Conservation (phyloP, 495 filamentous ascomycete species). For the Lasiosphaeriaceae sp. region DNA sequence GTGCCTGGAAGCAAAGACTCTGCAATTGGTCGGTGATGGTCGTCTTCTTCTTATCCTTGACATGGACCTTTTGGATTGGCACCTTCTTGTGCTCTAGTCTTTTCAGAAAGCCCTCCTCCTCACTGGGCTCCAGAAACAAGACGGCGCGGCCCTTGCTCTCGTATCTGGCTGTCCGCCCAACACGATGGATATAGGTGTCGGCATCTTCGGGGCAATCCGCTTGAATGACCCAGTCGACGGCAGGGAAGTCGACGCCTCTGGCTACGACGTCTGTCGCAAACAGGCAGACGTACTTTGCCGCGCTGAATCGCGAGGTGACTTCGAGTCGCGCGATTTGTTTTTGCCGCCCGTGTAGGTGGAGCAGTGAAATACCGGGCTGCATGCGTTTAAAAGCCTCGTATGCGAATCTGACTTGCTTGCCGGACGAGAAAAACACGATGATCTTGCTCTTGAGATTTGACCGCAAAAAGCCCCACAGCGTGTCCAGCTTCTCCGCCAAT, state of each 20-base stretch:
- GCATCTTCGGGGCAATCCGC: conserved; percentile 92
- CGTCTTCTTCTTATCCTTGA: conserved; percentile 84
- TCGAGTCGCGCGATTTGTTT: conserved; percentile 85
- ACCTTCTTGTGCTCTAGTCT: conserved; percentile 85
- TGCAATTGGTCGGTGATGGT: conserved; percentile 79
- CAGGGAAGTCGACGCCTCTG: conserved; percentile 89
- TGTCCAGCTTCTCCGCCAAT: conserved; percentile 82
- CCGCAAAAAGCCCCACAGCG: conserved; percentile 85
- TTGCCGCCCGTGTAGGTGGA: conserved; percentile 92
- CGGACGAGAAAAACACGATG: conserved; percentile 87
- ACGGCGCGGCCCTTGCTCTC: conserved; percentile 83
- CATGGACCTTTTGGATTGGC: conserved; percentile 75
- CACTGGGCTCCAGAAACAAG: conserved; percentile 85
- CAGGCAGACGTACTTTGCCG: conserved; percentile 75
- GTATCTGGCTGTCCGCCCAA: conserved; percentile 91
- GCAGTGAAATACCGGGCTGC: conserved; percentile 90
- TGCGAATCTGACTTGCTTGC: conserved; percentile 93
- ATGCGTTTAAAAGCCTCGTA: conserved; percentile 91
- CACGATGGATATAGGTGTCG: conserved; percentile 96
- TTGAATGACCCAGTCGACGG: conserved; percentile 97
- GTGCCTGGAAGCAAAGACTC: conserved; percentile 90
- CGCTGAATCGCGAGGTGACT: conserved; percentile 75
- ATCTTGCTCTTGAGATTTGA: conserved; percentile 88
- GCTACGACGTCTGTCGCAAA: conserved; percentile 96
- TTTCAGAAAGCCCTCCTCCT: conserved; percentile 81